phyloP scores from a whole-genome alignment of 805 yeast species.

The Nematodospora valgi region DNA sequence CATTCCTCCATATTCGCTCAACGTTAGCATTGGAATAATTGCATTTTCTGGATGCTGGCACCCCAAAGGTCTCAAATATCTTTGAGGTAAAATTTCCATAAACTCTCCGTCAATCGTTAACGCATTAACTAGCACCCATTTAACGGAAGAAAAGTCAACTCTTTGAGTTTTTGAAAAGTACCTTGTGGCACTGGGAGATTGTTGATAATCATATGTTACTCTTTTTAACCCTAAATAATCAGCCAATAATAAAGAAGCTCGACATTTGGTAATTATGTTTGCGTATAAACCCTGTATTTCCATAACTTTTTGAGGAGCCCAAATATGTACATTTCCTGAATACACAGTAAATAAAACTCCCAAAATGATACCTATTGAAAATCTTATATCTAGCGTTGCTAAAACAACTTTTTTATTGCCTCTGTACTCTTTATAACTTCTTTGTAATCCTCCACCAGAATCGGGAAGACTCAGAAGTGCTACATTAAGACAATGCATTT shows the following conservation, averaged over 20 bases:
- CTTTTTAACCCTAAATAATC: slow-evolving; percentile 88
- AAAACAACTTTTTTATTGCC: slow-evolving; percentile 51
- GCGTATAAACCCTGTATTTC: slow-evolving; percentile 87
- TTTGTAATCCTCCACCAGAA: slow-evolving; percentile 51
- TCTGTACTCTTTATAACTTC: slow-evolving; percentile 28
- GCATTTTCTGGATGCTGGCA: slow-evolving; percentile 71
- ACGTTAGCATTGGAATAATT: slow-evolving; percentile 82
- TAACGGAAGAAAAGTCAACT: slow-evolving; percentile 74
- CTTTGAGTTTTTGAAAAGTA: slow-evolving; percentile 71
- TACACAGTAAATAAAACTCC: slow-evolving; percentile 80
- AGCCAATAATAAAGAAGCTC: slow-evolving; percentile 72
- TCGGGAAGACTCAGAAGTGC: slow-evolving; percentile 66
- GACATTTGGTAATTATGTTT: slow-evolving; percentile 63
- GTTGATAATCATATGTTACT: slow-evolving; percentile 89
- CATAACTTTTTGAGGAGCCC: slow-evolving; percentile 73
- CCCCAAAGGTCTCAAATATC: slow-evolving; percentile 91
- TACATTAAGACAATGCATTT: slow-evolving; percentile 72
- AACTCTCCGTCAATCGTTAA: slow-evolving; percentile 91
- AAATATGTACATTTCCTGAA: slow-evolving; percentile 76
- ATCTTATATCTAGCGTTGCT: slow-evolving; percentile 41
- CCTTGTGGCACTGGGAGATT: slow-evolving; percentile 79
- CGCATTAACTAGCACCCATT: slow-evolving; percentile 89
- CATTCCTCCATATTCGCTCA: slow-evolving; percentile 95
- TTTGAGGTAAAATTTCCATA: slow-evolving; percentile 78
- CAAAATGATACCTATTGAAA: slow-evolving; percentile 78